A percentile compares a stretch with the other conserved stretches of the same genome.
phyloP scores from a whole-genome alignment of 208 protist genomes.

The Trypanosoma congolense region DNA sequence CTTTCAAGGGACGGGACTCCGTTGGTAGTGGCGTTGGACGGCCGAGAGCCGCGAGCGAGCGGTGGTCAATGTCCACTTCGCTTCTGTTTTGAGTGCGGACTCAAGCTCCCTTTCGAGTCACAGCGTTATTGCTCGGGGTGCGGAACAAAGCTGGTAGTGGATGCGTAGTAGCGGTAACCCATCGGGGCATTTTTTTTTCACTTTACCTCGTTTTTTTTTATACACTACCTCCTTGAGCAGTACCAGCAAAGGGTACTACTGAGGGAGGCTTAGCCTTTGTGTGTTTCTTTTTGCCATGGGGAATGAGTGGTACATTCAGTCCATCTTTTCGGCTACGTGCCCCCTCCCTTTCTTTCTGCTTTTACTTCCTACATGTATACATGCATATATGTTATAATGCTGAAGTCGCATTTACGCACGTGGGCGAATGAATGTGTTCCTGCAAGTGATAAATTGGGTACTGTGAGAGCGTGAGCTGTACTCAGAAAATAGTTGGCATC shows the following conservation, averaged over 20 bases:
- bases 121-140: slow-evolving; percentile 67
- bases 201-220: neutral
- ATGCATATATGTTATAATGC: slow-evolving; percentile 2
- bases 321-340: neutral
- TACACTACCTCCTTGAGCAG: neutral
- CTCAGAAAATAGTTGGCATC: too few species aligned
- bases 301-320: neutral
- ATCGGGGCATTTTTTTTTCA: neutral
- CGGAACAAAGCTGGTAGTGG: slow-evolving; percentile 37
- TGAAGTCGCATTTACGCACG: too few species aligned
- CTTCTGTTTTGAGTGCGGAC: slow-evolving; percentile 72
- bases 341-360: slow-evolving; percentile 1
- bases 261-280: neutral
- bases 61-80: neutral
- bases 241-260: neutral
- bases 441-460: too few species aligned
- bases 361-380: slow-evolving; percentile 2
- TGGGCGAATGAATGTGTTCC: too few species aligned
- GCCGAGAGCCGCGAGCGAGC: too few species aligned
- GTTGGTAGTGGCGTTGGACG: too few species aligned
- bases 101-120: slow-evolving; percentile 17
- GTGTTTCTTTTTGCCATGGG: neutral
- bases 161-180: neutral
- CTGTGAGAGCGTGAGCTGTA: too few species aligned
- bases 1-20: neutral